phyloP scores from a whole-genome alignment of 306 rosid species.

The Rubus idaeus region DNA sequence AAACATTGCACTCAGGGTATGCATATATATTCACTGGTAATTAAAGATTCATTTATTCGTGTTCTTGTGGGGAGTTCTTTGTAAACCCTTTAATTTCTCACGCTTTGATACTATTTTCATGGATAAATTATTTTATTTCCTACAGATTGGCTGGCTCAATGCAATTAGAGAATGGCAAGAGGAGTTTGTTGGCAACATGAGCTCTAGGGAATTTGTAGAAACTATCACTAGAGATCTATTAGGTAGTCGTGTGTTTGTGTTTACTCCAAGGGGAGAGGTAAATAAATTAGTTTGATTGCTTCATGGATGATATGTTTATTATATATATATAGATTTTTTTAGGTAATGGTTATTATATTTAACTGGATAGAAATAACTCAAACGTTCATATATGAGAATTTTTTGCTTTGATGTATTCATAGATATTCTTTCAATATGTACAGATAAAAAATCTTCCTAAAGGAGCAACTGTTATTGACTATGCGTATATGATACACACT shows the following conservation, averaged over 20 bases:
- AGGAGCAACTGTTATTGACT: constrained; percentile 94
- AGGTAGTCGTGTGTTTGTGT: constrained; percentile 96
- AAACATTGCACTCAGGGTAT: constrained; percentile 97
- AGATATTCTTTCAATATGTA: constrained; percentile 18
- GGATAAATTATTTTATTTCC: constrained; percentile 30
- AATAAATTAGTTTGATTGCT: constrained; percentile 22
- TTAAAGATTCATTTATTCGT: constrained; percentile 21
- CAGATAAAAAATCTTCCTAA: constrained; percentile 95
- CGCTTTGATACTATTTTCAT: constrained; percentile 38
- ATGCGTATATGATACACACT: constrained; percentile 99
- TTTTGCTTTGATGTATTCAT: constrained; percentile 23
- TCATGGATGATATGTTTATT: constrained; percentile 6
- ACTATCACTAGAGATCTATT: constrained; percentile 92
- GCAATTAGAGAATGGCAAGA: constrained; percentile 99
- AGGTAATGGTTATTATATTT: background rate
- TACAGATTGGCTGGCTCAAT: constrained; percentile 99
- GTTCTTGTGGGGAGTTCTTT: constrained; percentile 31
- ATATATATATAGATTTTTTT: no score
- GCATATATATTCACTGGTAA: constrained; percentile 20
- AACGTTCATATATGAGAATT: constrained; percentile 13
- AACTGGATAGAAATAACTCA: constrained; percentile 9
- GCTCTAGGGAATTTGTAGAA: constrained; percentile 98
- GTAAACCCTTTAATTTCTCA: constrained; percentile 17
- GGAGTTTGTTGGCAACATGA: constrained; percentile 99
- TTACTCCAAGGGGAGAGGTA: constrained; percentile 99